Conservation (phyloP, 129 eudicot genomes). For the Ambrosia trifida region DNA sequence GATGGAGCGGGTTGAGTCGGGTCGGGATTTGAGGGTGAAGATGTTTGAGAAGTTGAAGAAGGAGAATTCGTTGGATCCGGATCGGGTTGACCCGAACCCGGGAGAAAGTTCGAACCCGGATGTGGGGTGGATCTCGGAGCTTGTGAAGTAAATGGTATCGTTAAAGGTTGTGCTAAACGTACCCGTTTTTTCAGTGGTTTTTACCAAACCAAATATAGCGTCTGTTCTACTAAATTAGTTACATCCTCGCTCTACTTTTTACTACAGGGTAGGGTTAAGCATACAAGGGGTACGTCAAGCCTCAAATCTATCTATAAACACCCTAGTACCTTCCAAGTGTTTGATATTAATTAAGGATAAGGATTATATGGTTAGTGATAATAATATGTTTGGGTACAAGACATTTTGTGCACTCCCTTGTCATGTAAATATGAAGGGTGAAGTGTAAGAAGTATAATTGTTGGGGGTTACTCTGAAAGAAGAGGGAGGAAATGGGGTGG, state of each 20-base stretch:
- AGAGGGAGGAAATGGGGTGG: conserved; percentile 22
- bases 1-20: conserved; percentile 86
- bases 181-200: no score
- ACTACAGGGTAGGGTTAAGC: no score
- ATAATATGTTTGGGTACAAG: not conserved
- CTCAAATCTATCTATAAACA: not conserved
- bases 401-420: conserved; percentile 27
- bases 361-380: conserved; percentile 11
- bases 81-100: conserved; percentile 43
- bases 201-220: no score
- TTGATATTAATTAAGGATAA: conserved; percentile 19
- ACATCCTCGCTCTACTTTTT: no score
- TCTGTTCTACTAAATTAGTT: no score
- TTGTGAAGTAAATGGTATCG: conserved; percentile 44
- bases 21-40: conserved; percentile 62
- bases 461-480: conserved; percentile 5
- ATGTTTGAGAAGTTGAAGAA: conserved; percentile 86
- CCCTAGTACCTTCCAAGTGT: conserved; percentile 20
- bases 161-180: no score
- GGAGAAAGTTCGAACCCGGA: conserved; percentile 59
- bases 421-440: conserved; percentile 17
- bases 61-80: conserved; percentile 71
- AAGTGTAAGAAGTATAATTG: conserved; percentile 26
- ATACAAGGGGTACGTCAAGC: no score
- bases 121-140: conserved; percentile 86